Evolutionary conservation across 768 basidiomycete species (phyloP).

Genomic region (Udeniomyces megalosporus): DNA sequence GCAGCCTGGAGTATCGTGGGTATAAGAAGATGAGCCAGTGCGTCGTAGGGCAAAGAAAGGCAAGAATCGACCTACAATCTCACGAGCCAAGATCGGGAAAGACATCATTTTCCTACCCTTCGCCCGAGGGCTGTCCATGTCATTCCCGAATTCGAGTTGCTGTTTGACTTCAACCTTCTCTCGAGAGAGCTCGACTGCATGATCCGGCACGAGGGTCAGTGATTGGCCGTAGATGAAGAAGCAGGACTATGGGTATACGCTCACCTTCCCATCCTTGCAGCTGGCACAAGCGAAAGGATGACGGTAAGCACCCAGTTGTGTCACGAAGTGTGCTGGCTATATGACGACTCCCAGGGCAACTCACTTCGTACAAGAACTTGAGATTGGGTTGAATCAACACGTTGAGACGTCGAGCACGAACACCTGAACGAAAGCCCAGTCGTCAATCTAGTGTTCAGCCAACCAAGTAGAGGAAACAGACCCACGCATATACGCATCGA

Average conservation of each 20-base stretch:
- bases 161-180: slow-evolving; percentile 10
- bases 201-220: neutral
- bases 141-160: neutral
- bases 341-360: too few relatives aligned
- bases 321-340: too few relatives aligned
- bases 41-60: neutral
- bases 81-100: slow-evolving; percentile 10
- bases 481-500: slow-evolving; percentile 55
- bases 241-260: neutral
- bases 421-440: slow-evolving; percentile 29
- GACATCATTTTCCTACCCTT: slow-evolving; percentile 5
- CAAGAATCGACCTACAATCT: slow-evolving; percentile 1
- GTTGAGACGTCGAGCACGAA: slow-evolving; percentile 70
- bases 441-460: too few relatives aligned
- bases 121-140: neutral
- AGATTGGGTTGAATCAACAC: slow-evolving; percentile 84
- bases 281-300: neutral
- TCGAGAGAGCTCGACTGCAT: slow-evolving; percentile 11
- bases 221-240: neutral
- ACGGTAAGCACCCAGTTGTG: too few relatives aligned
- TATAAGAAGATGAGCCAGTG: too few relatives aligned
- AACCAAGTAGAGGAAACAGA: neutral
- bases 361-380: slow-evolving; percentile 67
- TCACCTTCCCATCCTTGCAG: slow-evolving; percentile 74
- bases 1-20: too few relatives aligned